A percentile compares a stretch with the other conserved stretches of the same genome.
Conservation (phyloP, 192 early-diverging fungal genomes). For the Neocallimastix lanati region DNA sequence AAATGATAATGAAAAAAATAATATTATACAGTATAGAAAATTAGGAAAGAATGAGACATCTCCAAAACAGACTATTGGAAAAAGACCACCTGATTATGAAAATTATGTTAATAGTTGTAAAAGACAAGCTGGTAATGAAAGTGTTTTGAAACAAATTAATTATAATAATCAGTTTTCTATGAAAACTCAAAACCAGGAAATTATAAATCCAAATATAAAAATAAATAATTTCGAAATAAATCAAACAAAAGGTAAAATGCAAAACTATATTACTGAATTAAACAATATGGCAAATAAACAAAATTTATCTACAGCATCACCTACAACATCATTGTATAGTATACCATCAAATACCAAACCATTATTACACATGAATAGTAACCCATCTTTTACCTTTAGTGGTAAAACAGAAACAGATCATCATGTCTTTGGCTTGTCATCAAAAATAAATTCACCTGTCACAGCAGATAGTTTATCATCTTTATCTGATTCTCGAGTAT, state of each 20-base stretch:
- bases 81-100: neutral
- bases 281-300: neutral
- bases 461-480: too few species aligned
- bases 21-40: neutral
- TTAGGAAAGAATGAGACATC: neutral
- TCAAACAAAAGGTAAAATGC: neutral
- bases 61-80: neutral
- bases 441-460: too few species aligned
- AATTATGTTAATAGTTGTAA: neutral
- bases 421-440: neutral
- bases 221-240: neutral
- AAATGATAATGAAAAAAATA: neutral
- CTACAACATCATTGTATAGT: neutral
- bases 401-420: neutral
- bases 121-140: neutral
- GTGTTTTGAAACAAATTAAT: neutral
- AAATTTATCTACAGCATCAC: neutral
- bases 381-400: neutral
- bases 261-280: neutral
- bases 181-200: too few species aligned
- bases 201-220: too few species aligned
- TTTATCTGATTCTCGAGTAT: too few species aligned
- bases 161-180: neutral
- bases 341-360: neutral
- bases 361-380: neutral